Base-by-base conservation (phyloP, 495 filamentous ascomycete species). In the Acidomyces sp. region DNA sequence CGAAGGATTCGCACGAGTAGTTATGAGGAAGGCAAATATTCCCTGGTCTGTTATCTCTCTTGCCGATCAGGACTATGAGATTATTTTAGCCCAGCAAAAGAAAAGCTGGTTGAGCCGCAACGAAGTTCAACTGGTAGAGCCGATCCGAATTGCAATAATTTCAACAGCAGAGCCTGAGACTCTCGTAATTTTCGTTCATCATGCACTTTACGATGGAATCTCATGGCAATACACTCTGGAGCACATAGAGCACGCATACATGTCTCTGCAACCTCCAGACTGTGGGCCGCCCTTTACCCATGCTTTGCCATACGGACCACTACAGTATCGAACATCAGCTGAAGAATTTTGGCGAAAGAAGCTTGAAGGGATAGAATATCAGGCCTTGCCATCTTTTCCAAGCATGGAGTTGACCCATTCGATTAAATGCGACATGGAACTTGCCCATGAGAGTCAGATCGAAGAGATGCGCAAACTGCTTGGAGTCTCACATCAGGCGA, bases 151-250 rank as follows among this genome's bases (percentile, higher is more conserved):
- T 21, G 49, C 62, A 6, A 39, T 75, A 11, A 40, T 70, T 11
- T 41, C 49, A 13, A 58, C 55, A 13, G 41, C 48, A 2, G 41
- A 42, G 0, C 52, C 42, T 16, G 51, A 46, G 3, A 43, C 70
- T 0, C 57, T 88, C 22, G 61, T 60, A 15, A 52, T 90, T 20
- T 68, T 76, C 29, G 74, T 90, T 0, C 88, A 90, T 58, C 88
- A 96, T 53, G 83, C 74, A 4, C 61, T 95, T 0, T 96, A 95
- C 51, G 88, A 96, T 61, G 87, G 80, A 1, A 80, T 72, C 50
- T 88, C 83, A 39, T 66, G 93, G 20, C 55, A 68, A 0, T 60
- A 86, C 19, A 55, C 94, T 0, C 59, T 94, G 12, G 59, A 67
- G 4, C 59, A 66, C 17, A 63, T 86, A 22, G 60, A 55, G n/a